These are phyloP conservation scores for Apiospora pterosperma DNA, from an alignment of 2,329 filamentous ascomycete genomes.

Conservation along the genomic window DNA sequence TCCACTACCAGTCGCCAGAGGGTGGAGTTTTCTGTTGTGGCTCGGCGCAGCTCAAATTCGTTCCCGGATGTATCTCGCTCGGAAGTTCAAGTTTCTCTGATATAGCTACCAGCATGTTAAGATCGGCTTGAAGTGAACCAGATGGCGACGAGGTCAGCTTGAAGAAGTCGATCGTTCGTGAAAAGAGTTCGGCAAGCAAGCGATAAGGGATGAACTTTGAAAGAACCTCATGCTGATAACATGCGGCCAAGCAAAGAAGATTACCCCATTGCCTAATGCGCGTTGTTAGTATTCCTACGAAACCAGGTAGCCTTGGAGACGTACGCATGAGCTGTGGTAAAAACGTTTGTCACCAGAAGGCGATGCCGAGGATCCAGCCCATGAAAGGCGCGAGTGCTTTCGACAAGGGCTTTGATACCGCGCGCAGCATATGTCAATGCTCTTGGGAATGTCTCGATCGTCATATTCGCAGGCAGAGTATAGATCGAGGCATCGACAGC, in stretches of 20 bases:
- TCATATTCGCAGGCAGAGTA: slow-evolving; percentile 32
- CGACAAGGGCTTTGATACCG: slow-evolving; percentile 72
- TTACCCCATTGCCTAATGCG: slow-evolving; percentile 86
- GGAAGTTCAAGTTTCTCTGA: slow-evolving; percentile 40
- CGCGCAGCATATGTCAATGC: slow-evolving; percentile 53
- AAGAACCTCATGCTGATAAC: slow-evolving; percentile 65
- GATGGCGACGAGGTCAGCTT: too few relatives aligned
- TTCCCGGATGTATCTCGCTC: too few relatives aligned
- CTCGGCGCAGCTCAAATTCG: too few relatives aligned
- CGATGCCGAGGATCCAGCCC: slow-evolving; percentile 56
- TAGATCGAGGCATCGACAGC: slow-evolving; percentile 4
- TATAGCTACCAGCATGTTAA: slow-evolving; percentile 61
- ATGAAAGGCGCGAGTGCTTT: slow-evolving; percentile 81
- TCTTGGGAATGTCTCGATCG: slow-evolving; percentile 24
- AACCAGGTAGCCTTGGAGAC: slow-evolving; percentile 34
- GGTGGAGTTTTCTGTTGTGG: too few relatives aligned
- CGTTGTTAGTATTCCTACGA: background rate
- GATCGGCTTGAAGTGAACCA: slow-evolving; percentile 67
- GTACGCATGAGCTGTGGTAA: slow-evolving; percentile 94
- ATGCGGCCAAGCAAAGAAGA: slow-evolving; percentile 80
- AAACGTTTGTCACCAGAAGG: slow-evolving; percentile 89
- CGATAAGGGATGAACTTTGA: slow-evolving; percentile 52
- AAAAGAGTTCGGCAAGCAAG: slow-evolving; percentile 58
- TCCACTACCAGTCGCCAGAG: too few relatives aligned
- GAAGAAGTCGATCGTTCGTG: slow-evolving; percentile 77